phyloP scores from a whole-genome alignment of 2,329 filamentous ascomycete genomes.

The Hymenoscyphus fructigenus region DNA sequence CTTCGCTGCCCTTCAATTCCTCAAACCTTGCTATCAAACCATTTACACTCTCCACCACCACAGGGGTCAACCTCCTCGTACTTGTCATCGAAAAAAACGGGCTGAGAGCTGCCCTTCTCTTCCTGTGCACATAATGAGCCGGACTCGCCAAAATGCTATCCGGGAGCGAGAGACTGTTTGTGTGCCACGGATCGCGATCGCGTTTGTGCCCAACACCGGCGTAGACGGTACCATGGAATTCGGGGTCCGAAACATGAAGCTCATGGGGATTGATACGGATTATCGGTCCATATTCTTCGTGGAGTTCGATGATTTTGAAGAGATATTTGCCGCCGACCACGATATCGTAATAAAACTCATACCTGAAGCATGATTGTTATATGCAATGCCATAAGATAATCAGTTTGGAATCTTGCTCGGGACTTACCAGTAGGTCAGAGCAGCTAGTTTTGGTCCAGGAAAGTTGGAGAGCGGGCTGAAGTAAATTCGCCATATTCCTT shows the following conservation, averaged over 20 bases:
- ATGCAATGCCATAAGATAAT: background rate
- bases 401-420: no score
- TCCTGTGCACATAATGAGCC: conserved; percentile 19
- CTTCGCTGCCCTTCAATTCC: conserved; percentile 11
- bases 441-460: conserved; percentile 30
- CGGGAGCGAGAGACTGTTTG: conserved; percentile 14
- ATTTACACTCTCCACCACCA: background rate
- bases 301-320: conserved; percentile 18
- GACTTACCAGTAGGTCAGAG: conserved; percentile 28
- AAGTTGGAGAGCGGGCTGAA: conserved; percentile 30
- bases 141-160: conserved; percentile 15
- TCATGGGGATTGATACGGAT: conserved; percentile 35
- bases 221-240: conserved; percentile 35
- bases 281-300: conserved; percentile 34
- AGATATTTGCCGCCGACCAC: conserved; percentile 16
- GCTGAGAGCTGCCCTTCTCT: conserved; percentile 16
- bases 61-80: conserved; percentile 15
- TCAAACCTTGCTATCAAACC: conserved; percentile 17
- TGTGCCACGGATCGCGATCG: conserved; percentile 17
- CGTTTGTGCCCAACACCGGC: conserved; percentile 1
- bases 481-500: conserved; percentile 10
- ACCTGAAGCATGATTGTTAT: conserved; percentile 6
- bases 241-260: conserved; percentile 34
- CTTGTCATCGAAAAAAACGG: conserved; percentile 19
- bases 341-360: conserved; percentile 31